A percentile compares a stretch with the other conserved stretches of the same genome.
These are phyloP conservation scores for Trypanosoma cruzi DNA, from an alignment of 208 protist genomes.

Conservation along the genomic window DNA sequence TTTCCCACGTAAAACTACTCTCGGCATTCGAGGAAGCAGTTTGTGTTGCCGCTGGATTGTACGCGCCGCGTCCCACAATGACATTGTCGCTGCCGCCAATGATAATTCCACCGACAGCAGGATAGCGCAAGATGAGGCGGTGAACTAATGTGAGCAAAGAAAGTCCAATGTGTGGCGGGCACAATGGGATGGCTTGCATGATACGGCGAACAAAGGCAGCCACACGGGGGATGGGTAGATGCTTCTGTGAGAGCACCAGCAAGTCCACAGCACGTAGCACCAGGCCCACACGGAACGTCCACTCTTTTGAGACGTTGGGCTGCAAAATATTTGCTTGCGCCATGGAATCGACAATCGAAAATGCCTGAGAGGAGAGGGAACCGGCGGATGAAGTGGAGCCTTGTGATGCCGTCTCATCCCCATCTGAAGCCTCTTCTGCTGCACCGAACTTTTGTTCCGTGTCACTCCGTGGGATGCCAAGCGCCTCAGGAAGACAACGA, in stretches of 20 bases:
- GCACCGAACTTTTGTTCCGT: constrained; percentile 33
- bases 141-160: constrained; percentile 80
- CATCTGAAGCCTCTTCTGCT: constrained; percentile 35
- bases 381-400: constrained; percentile 86
- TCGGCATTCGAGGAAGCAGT: constrained; percentile 84
- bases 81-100: constrained; percentile 91
- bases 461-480: constrained; percentile 67
- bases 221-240: constrained; percentile 80
- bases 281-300: constrained; percentile 87
- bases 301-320: constrained; percentile 82
- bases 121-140: constrained; percentile 83
- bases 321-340: constrained; percentile 79
- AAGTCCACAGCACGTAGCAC: constrained; percentile 90
- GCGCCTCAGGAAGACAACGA: constrained; percentile 79
- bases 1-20: constrained; percentile 90
- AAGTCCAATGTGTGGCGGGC: constrained; percentile 86
- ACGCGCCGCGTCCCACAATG: constrained; percentile 81
- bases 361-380: constrained; percentile 90
- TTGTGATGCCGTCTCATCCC: constrained; percentile 79
- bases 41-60: constrained; percentile 86
- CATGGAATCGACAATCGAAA: constrained; percentile 93
- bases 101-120: constrained; percentile 73
- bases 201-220: constrained; percentile 88
- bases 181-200: constrained; percentile 61
- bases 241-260: constrained; percentile 91